Evolutionary conservation across 2,329 filamentous ascomycete genomes (phyloP), one percentile per base, ranked within the genome.

Genomic region (Fusarium poae): DNA sequence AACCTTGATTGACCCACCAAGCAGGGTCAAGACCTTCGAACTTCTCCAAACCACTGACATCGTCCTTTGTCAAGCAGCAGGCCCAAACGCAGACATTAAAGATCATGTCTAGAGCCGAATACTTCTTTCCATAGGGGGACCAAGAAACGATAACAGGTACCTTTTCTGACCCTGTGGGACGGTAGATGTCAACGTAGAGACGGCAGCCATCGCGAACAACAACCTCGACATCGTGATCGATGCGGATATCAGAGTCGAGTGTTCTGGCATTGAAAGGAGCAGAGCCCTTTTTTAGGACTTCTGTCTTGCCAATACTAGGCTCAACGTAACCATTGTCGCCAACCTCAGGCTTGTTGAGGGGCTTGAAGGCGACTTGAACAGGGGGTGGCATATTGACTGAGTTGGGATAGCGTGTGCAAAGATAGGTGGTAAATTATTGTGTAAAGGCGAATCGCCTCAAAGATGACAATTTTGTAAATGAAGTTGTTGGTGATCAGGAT

Each of bases 311-410:
- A 18, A 55, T 32, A 5, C 48, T 45, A 35, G 66, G 69, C 13
- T 64, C 66, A 21, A 65, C 66, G 3, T 72, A 72, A 4, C 69
- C 69, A 18, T 72, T 72, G 37, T 65, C 59, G 15, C 69, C 69
- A 2, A 70, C 63, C 15, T 68, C 57, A 5, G 69, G 69, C 35
- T 68, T 64, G 42, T 62, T 68, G 34, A 72, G 57, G 39, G 66
- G 63, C 59, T 72, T 72, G 52, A 70, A 72, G 2, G 69, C 69
- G n/a, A 72, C 69, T 46, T 72, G 69, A 20, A 72, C 66, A 11
- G 69, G 69, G 39, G 67, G 52, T 1, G 69, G 69, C 69, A 72
- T 72, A 6, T 25, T 63, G 32, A 7, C 5, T 12, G 10, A 5
- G 18, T 20, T 9, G 11, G 18, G 9, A 18, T 25, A n/a, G 20